phyloP scores from a whole-genome alignment of 2,329 filamentous ascomycete species.

The Monilinia fructigena region DNA sequence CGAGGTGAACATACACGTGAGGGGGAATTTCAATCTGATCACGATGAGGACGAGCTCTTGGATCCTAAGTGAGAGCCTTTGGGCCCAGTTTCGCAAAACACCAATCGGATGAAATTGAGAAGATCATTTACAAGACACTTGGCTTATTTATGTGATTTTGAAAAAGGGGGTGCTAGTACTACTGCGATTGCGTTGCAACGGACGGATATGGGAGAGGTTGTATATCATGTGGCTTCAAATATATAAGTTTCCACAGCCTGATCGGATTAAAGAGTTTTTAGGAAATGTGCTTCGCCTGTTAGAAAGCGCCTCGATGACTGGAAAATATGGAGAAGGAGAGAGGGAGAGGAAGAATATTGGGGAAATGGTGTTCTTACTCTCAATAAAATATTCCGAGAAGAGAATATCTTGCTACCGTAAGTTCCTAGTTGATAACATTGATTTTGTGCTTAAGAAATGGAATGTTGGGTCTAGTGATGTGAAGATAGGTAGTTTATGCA shows the following conservation, averaged over 20 bases:
- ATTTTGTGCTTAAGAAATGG: constrained; percentile 3
- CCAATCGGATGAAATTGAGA: not conserved
- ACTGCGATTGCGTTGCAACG: constrained; percentile 48
- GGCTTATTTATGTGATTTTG: constrained; percentile 48
- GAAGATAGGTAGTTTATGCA: not conserved
- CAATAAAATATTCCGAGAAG: not conserved
- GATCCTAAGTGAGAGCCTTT: constrained; percentile 1
- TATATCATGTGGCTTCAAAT: constrained; percentile 49
- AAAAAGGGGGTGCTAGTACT: constrained; percentile 48
- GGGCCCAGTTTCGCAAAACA: constrained; percentile 23
- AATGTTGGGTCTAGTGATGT: no score
- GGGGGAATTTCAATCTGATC: constrained; percentile 19
- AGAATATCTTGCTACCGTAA: not conserved
- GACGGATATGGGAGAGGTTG: constrained; percentile 32
- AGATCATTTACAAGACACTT: constrained; percentile 43
- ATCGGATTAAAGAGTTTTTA: not conserved
- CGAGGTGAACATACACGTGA: constrained; percentile 33
- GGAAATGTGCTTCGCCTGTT: not conserved
- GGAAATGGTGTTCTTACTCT: not conserved
- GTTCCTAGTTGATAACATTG: not conserved
- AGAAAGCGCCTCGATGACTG: not conserved
- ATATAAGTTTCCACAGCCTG: not conserved
- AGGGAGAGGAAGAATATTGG: not conserved
- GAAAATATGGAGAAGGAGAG: not conserved
- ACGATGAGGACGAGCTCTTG: not conserved